Base-by-base conservation (phyloP, 192 early-diverging fungal genomes). In the Umbelopsis ramanniana region DNA sequence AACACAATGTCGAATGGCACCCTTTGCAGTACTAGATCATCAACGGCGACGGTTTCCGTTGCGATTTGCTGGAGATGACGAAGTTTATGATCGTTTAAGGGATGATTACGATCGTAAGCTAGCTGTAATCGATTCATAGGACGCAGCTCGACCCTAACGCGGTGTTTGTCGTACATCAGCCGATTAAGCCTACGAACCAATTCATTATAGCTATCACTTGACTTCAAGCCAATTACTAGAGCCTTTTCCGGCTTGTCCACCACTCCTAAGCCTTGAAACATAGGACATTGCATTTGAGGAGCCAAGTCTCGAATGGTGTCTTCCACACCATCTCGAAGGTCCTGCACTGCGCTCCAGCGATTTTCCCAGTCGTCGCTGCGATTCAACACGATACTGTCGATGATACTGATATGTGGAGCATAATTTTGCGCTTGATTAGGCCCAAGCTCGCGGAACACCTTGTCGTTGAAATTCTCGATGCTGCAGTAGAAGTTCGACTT, bases 341-440 rank as follows among this genome's bases (percentile, higher is more conserved):
- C 71, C 40, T 81, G 73, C 0, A 76, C 79, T 0, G 52, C 33
- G 6, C 74, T 24, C 79, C 79, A 80, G 37, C 73, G 72, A 11
- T 67, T 71, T 7, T 19, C 37, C 60, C 57, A 74, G 7, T 76
- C 68, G 17, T 52, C 24, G 11, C 71, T 67, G 17, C 79, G 47
- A 23, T 77, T 71, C 17, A 81, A 71, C 6, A 66, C 19, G 15
- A 81, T 68, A 22, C 57, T 46, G 11, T 70, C 72, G 14, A 73
- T 48, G 10, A 81, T 38, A 33, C 72, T 66, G 29, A 76, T 52
- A 63, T 81, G 79, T 21, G 72, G 63, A 5, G 66, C 63, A 38
- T 47, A 74, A 3, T 77, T 69, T 22, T 81, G 79, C 5, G 75
- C 73, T 47, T 81, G 75, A 29, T 81, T 81, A 17, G 79, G 79